Base-by-base conservation (phyloP, 2,329 filamentous ascomycete species). In the Fusarium sp. region DNA sequence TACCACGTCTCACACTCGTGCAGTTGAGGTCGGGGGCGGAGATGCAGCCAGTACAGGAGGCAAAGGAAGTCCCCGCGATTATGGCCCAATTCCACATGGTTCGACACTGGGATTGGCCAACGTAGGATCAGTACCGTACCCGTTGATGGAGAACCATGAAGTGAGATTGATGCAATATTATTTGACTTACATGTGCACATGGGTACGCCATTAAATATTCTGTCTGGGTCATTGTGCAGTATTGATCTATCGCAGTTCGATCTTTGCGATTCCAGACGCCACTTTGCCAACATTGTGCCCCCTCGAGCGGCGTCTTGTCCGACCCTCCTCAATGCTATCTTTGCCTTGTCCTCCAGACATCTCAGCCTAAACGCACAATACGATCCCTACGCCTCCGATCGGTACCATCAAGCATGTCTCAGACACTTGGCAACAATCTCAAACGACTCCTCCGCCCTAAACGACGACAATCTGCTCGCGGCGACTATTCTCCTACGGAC, bases 401-500 rank as follows among this genome's bases (percentile, higher is more conserved):
- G 82, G 22, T 90, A 90, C 68, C 86, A 90, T 65, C 83, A 87
- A 55, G 83, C 86, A 62, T 90, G 89, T 69, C 81, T 90, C 24
- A 84, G 83, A 24, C 80, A 85, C 58, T 81, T 88, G 10, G 87
- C 86, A 36, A 86, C 85, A 8, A 83, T 85, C 78, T 78, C 87
- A 28, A 83, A 83, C 65, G 78, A 84, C 54, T 77, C 81, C 9
- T 81, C 80, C 9, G 80, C 79, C 6, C 76, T 84, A 1, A 80
- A 80, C 18, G 86, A 89, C 63, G 88, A 90, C 71, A 86, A 88
- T 54, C 75, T 90, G 8, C 84, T 90, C 39, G 87, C 88, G 0
- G 87, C 88, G 1, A 87, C 85, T 0, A 88, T 90, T 38, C 88
- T 90, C 15, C 82, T 90, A 5, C 83, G 89, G 3, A 87, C 88